Conservation (phyloP, 2,329 filamentous ascomycete species). For the Epichloe coenophiala region DNA sequence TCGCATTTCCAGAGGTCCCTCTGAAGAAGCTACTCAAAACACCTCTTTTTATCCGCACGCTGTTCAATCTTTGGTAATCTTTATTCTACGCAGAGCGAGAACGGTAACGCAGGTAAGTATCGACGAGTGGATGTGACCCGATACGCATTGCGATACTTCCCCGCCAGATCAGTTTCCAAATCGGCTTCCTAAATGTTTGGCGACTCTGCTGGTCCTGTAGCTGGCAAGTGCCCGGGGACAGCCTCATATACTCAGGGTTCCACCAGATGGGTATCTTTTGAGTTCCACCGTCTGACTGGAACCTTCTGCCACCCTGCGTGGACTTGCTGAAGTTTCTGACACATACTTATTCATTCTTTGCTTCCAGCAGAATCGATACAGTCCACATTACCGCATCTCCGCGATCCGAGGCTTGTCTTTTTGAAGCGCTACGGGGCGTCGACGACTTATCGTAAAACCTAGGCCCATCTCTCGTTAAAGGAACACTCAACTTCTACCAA, state of each 20-base stretch:
- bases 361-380: background rate
- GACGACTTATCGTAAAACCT: background rate
- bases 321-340: background rate
- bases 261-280: background rate
- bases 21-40: background rate
- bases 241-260: background rate
- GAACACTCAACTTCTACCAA: constrained; percentile 7
- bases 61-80: background rate
- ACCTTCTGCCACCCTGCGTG: background rate
- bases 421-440: constrained; percentile 2
- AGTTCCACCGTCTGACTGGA: background rate
- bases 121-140: background rate
- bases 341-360: background rate
- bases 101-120: background rate
- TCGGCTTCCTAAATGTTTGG: background rate
- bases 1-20: background rate
- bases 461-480: constrained; percentile 1
- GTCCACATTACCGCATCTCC: background rate
- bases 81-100: background rate
- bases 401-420: background rate
- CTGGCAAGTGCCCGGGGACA: background rate
- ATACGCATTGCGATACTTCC: background rate
- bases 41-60: background rate
- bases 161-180: background rate
- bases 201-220: background rate